phyloP scores from a whole-genome alignment of 2,329 filamentous ascomycete genomes.

The Claviceps sp. region DNA sequence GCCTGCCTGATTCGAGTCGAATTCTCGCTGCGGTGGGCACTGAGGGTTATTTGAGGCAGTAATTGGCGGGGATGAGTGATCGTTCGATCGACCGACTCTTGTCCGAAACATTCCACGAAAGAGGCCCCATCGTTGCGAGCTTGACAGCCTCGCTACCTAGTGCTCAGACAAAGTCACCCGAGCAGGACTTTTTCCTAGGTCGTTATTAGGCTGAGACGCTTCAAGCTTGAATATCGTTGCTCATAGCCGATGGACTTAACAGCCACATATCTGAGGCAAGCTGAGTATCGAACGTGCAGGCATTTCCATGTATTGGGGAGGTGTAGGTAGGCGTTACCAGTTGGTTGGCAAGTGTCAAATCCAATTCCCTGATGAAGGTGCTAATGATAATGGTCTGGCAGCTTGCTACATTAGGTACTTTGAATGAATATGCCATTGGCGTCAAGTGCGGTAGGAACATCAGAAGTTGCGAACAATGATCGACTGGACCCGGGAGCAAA shows the following conservation, averaged over 20 bases:
- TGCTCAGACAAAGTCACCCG: background rate
- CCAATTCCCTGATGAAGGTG: background rate
- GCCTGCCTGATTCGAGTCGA: background rate
- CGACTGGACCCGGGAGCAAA: background rate
- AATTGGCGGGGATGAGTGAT: background rate
- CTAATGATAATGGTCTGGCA: background rate
- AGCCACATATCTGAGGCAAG: background rate
- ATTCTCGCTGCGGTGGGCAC: background rate
- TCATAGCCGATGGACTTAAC: background rate
- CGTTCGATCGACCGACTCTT: background rate
- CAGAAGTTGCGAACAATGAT: background rate
- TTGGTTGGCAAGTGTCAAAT: background rate
- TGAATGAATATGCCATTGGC: background rate
- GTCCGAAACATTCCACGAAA: background rate
- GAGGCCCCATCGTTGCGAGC: background rate
- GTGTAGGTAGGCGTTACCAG: background rate
- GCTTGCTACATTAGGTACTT: too few relatives aligned
- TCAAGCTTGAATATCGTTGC: background rate
- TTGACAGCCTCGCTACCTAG: background rate
- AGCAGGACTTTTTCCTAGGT: background rate
- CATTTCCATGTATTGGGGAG: background rate
- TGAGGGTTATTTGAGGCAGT: background rate
- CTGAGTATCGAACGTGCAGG: background rate
- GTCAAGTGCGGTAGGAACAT: background rate
- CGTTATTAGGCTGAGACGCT: background rate